phyloP scores from a whole-genome alignment of 768 basidiomycete genomes.

The Leucocoprinus leucothites region DNA sequence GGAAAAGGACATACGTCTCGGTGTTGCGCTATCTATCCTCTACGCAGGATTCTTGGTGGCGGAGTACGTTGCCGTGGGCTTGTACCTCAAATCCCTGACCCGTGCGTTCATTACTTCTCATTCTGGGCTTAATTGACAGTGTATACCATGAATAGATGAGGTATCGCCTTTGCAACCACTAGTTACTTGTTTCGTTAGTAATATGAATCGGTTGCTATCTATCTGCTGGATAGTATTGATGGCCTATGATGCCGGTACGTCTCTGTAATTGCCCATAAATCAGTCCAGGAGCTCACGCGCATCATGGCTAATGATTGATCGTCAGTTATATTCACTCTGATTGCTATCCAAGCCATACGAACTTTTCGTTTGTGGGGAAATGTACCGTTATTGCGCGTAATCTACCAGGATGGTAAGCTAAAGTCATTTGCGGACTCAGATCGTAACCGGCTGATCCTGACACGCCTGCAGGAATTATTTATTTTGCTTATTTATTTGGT shows the following conservation, averaged over 20 bases:
- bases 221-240: conserved; percentile 7
- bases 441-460: neutral
- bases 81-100: neutral
- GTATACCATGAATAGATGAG: neutral
- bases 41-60: neutral
- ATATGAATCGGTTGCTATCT: conserved; percentile 2
- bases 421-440: neutral
- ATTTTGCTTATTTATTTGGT: conserved; percentile 14
- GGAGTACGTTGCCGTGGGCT: neutral
- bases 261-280: too few species aligned
- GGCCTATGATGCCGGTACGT: conserved; percentile 7
- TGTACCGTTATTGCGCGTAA: conserved; percentile 6
- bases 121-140: neutral
- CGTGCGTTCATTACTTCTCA: neutral
- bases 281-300: neutral
- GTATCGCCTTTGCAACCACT: neutral
- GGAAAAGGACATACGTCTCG: conserved; percentile 10
- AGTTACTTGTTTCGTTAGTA: neutral
- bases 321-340: conserved; percentile 4
- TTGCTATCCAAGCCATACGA: conserved; percentile 2
- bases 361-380: conserved; percentile 4
- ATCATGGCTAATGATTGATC: neutral
- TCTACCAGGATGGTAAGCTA: conserved; percentile 10
- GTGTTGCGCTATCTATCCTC: neutral
- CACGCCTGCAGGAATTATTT: conserved; percentile 11